Percentiles rank a stretch among this genome's conserved stretches.
These are phyloP conservation scores for Linnemannia zychae DNA, from an alignment of 192 early-diverging fungal genomes.

Conservation along the genomic window DNA sequence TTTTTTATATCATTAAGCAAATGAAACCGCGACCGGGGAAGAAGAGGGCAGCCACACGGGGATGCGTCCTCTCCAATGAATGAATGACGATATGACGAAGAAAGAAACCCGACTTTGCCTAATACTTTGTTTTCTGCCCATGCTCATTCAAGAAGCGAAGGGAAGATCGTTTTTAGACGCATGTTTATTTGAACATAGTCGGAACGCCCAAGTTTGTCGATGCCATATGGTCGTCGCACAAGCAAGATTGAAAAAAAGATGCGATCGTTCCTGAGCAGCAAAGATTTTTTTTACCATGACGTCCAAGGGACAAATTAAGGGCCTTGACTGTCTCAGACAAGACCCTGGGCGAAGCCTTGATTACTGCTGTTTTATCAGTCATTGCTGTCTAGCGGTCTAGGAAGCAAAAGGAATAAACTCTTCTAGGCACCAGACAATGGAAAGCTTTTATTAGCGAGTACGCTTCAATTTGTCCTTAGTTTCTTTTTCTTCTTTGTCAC, in stretches of 20 bases:
- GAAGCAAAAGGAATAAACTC: too few relatives aligned
- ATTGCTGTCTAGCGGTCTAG: neutral
- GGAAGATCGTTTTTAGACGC: neutral
- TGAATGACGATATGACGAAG: neutral
- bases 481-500: too few relatives aligned
- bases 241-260: too few relatives aligned
- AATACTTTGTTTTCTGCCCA: neutral
- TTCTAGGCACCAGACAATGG: too few relatives aligned
- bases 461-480: too few relatives aligned
- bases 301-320: neutral
- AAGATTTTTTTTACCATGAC: neutral
- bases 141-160: neutral
- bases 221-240: neutral
- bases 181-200: neutral
- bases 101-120: neutral
- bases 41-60: neutral
- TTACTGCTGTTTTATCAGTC: neutral
- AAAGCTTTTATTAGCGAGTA: too few relatives aligned
- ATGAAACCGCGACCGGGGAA: slow-evolving; percentile 5
- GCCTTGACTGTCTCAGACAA: neutral
- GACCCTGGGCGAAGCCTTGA: neutral
- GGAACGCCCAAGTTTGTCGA: neutral
- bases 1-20: neutral
- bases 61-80: neutral
- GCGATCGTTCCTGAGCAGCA: neutral